Conservation (phyloP, 371 early-diverging fungal genomes). For the Cladochytrium tenue region DNA sequence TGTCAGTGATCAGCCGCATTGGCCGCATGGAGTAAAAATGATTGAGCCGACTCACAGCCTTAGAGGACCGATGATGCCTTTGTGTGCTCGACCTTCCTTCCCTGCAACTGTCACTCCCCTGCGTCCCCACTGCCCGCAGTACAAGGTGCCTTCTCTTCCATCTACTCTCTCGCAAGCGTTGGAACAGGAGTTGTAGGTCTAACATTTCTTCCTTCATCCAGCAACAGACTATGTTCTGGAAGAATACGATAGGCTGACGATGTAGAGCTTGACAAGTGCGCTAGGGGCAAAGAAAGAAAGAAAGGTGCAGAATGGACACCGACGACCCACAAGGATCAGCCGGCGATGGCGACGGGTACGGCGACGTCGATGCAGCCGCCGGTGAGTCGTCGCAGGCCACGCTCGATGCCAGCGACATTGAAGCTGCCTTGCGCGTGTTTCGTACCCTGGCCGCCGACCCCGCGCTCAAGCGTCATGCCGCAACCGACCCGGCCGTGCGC, state of each 20-base stretch:
- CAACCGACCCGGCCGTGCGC: slow-evolving; percentile 15
- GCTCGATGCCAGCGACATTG: slow-evolving; percentile 7
- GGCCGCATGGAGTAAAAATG: background rate
- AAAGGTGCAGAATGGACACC: no score
- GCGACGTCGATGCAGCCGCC: no score
- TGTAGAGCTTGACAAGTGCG: no score
- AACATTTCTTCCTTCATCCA: no score
- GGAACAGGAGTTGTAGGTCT: no score
- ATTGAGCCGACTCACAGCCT: background rate
- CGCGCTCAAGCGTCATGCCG: slow-evolving; percentile 33
- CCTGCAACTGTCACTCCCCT: slow-evolving; percentile 1
- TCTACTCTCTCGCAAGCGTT: background rate
- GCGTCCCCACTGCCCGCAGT: slow-evolving; percentile 2
- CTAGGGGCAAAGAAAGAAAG: no score
- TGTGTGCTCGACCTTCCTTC: background rate
- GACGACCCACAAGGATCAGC: no score
- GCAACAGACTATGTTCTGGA: no score
- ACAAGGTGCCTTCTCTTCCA: slow-evolving; percentile 1
- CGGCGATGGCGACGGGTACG: no score
- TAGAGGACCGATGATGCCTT: background rate
- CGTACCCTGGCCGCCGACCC: slow-evolving; percentile 16
- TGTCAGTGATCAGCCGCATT: background rate
- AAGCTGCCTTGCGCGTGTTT: slow-evolving; percentile 5
- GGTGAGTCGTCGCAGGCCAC: no score
- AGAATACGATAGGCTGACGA: no score